These are phyloP conservation scores for Epichloe gansuensis DNA, from an alignment of 2,329 filamentous ascomycete species.

Conservation along the genomic window DNA sequence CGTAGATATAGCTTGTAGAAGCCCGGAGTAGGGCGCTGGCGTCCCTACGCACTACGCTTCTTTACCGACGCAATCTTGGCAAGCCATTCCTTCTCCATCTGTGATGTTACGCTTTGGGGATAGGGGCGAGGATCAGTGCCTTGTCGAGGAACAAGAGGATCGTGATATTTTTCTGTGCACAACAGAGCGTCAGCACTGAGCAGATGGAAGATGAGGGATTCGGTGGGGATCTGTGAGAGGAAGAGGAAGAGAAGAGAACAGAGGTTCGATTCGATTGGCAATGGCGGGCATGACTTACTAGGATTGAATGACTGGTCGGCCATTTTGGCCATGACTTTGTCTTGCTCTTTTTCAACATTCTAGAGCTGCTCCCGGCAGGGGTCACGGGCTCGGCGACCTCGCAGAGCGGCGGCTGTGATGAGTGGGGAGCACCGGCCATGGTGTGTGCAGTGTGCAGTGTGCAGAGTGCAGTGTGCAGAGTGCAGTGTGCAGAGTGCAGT, in stretches of 20 bases:
- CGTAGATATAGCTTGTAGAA: too few species aligned
- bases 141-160: slow-evolving; percentile 32
- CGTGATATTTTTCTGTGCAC: slow-evolving; percentile 28
- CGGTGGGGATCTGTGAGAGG: not conserved
- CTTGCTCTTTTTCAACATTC: slow-evolving; percentile 22
- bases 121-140: slow-evolving; percentile 20
- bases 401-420: slow-evolving; percentile 10
- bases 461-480: too few species aligned
- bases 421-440: slow-evolving; percentile 12
- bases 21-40: too few species aligned
- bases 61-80: slow-evolving; percentile 15
- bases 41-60: not conserved
- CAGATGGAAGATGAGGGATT: too few species aligned
- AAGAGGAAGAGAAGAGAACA: not conserved
- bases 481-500: too few species aligned
- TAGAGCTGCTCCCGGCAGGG: slow-evolving; percentile 9
- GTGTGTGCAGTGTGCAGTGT: not conserved
- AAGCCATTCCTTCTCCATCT: slow-evolving; percentile 29
- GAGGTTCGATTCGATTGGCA: not conserved
- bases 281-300: slow-evolving; percentile 20
- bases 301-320: slow-evolving; percentile 34
- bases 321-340: slow-evolving; percentile 25
- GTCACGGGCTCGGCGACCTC: slow-evolving; percentile 11
- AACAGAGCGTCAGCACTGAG: slow-evolving; percentile 3
- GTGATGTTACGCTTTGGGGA: slow-evolving; percentile 27